Base-by-base conservation (phyloP, 345 rosid species). In the Lepidium didymum region DNA sequence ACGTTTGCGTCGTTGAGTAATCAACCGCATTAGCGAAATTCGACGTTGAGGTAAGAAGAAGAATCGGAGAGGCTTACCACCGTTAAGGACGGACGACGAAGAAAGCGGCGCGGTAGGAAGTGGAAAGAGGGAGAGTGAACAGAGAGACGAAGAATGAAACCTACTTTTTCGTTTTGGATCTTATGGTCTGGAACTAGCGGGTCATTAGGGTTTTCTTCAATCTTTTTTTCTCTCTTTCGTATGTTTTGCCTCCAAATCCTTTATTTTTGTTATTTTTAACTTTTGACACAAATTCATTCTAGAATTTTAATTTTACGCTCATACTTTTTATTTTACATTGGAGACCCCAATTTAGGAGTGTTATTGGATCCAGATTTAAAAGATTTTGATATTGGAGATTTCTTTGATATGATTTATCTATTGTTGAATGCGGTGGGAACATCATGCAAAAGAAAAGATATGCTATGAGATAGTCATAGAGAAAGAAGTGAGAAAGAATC, bases 171-270 rank as follows among this genome's bases (percentile, higher is more conserved):
- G 37, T 68, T 45, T 69, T 38, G 43, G 51, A 47, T 40, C 67
- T 69, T 69, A 69, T 69, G 74, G 58, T 68, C 36, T 14, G n/a
- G 15, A 67, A 34, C 23, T 36, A 54, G 47, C 29, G 40, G 25
- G 57, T 49, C 59, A 49, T 56, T 72, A 72, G 70, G 76, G 64
- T 72, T 58, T 23, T 59, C 55, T 71, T 45, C 46, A 34, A 34
- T 62, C 10, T 34, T 67, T 41, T 43, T 51, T 21, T 50, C 11
- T 49, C 44, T 42, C 14, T 70, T 52, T 53, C 33, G 6, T 54
- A 15, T 38, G 8, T 54, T 55, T 47, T 63, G 33, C 21, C 34
- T 56, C 10, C 16, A 16, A 37, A 56, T 64, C 70, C 70, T 56
- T 63, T 55, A 1, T 15, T 15, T 52, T 18, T 23, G 16, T 13